Conservation (phyloP, 2,329 filamentous ascomycete species). For the Calonectria ilicicola region DNA sequence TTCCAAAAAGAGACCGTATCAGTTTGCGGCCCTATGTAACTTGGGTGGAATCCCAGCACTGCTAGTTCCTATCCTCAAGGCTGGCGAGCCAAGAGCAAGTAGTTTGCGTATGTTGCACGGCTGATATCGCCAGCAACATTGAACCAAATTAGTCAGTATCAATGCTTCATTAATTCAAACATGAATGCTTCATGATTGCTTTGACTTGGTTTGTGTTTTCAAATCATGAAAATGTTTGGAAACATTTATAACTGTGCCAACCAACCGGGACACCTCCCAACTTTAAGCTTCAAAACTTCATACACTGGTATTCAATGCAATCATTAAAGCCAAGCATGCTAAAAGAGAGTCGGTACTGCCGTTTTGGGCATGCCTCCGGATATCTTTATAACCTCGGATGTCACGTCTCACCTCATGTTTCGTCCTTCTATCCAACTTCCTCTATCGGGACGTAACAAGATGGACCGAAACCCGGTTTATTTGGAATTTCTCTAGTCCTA, state of each 20-base stretch:
- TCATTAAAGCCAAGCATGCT: neutral
- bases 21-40: too few relatives aligned
- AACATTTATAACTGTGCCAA: neutral
- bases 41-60: too few relatives aligned
- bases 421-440: neutral
- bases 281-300: neutral
- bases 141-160: too few relatives aligned
- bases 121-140: too few relatives aligned
- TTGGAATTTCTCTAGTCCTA: neutral
- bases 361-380: neutral
- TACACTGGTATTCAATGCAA: neutral
- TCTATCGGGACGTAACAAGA: neutral
- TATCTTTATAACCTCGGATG: neutral
- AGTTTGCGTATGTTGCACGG: too few relatives aligned
- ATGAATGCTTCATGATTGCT: neutral
- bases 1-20: too few relatives aligned
- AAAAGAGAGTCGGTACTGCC: neutral
- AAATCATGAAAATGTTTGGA: neutral
- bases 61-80: too few relatives aligned
- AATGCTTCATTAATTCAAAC: too few relatives aligned
- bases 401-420: neutral
- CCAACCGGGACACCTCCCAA: neutral
- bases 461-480: neutral
- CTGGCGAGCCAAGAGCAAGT: too few relatives aligned
- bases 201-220: neutral